These are phyloP conservation scores for Coix lacrymajobi DNA, from an alignment of 176 grass and related monocot genomes.

Conservation along the genomic window DNA sequence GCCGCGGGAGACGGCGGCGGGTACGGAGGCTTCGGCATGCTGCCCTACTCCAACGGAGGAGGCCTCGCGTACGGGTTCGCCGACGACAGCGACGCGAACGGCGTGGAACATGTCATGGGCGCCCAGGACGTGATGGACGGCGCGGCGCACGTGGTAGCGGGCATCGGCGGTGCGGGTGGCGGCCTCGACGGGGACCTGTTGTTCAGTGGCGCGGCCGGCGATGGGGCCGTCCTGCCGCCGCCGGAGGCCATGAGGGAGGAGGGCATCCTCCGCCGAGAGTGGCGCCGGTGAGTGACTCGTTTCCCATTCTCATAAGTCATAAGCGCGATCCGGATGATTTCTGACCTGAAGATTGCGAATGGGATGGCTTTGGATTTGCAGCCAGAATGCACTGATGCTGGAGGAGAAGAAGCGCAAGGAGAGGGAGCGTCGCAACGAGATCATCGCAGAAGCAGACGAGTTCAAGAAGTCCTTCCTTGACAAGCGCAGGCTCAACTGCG, in stretches of 20 bases:
- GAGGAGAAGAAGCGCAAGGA: slow-evolving; percentile 69
- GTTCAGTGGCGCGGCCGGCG: slow-evolving; percentile 25
- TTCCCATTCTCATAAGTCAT: too few relatives aligned
- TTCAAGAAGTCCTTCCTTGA: slow-evolving; percentile 65
- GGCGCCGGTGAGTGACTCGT: slow-evolving; percentile 50
- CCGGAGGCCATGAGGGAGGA: slow-evolving; percentile 59
- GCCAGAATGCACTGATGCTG: slow-evolving; percentile 50
- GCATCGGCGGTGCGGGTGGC: background rate
- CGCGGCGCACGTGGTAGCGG: background rate
- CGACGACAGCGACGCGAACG: slow-evolving; percentile 3
- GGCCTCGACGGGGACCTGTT: slow-evolving; percentile 30
- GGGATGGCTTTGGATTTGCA: background rate
- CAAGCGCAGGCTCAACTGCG: slow-evolving; percentile 44
- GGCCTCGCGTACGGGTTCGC: slow-evolving; percentile 14
- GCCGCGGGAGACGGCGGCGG: background rate
- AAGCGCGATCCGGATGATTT: background rate
- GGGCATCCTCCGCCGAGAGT: slow-evolving; percentile 54
- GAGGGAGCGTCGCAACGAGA: slow-evolving; percentile 55
- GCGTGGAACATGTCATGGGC: slow-evolving; percentile 18
- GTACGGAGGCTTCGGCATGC: slow-evolving; percentile 25
- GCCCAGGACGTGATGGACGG: slow-evolving; percentile 30
- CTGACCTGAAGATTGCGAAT: background rate
- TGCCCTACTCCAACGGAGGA: background rate
- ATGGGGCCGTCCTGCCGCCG: slow-evolving; percentile 49
- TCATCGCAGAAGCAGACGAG: slow-evolving; percentile 58